Base-by-base conservation (phyloP, 2,329 filamentous ascomycete species). In the Elsinoe batatas region DNA sequence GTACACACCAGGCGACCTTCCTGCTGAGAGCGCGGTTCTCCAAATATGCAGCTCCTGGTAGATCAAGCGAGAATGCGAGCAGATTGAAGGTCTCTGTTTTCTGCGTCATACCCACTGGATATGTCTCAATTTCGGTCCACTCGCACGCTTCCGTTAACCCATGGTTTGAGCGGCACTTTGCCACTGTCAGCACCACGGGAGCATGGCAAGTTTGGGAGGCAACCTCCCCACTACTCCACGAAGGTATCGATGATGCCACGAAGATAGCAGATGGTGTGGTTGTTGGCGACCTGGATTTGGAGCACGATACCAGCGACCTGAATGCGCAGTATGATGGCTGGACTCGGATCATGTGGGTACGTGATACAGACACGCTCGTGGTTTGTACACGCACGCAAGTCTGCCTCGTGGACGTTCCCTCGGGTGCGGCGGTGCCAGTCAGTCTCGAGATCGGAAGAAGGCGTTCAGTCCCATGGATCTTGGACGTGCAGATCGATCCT, bases 131-230 rank as follows among this genome's bases (percentile, higher is more conserved):
- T 18, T 33, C 54, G 7, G 17, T 44, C 2, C 83, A 87, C 62
- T 76, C 76, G 0, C 83, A 90, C 67, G 72, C 86, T 2, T 69
- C 79, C 0, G 87, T 90, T 65, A 84, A 83, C 59, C 79, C 84
- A 0, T 79, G 71, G 66, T 79, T 74, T 57, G 69, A 73, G 13
- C 77, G 80, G 1, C 83, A 86, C 62, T 69, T 90, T 53, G 83
- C 76, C 13, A 72, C 89, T 22, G 73, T 90, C 15, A 84, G 90
- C 62, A 74, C 80, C 53, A 71, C 71, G 33, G 85, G 85, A 1
- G 74, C 72, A 57, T 91, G 86, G 87, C 82, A 74, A 42, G 67
- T 88, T 3, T 88, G 84, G 82, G 76, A 85, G 58, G 51, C 70
- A 85, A 20, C 67, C 10, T 64, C 67, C 18, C 67, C 69, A 17